These are phyloP conservation scores for Avena eriantha DNA, from an alignment of 176 grass and related monocot genomes.

Conservation along the genomic window DNA sequence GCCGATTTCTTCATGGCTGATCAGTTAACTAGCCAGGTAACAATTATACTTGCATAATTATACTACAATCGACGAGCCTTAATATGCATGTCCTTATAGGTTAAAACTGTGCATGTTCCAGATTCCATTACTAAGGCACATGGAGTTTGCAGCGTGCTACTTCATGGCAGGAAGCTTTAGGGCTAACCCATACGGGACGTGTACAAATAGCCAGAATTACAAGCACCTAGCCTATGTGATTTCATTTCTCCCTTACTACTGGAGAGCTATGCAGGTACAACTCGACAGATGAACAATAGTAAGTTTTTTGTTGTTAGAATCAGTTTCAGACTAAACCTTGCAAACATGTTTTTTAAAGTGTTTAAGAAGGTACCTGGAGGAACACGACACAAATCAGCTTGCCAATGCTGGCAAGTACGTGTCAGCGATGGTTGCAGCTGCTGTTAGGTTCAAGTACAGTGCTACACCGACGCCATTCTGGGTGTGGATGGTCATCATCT, in stretches of 20 bases:
- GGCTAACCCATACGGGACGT: conserved; percentile 60
- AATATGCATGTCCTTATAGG: conserved; percentile 1
- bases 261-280: conserved; percentile 99
- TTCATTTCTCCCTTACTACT: conserved; percentile 97
- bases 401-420: conserved; percentile 90
- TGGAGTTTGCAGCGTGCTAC: conserved; percentile 87
- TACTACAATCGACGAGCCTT: neutral
- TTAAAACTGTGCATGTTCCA: conserved; percentile 22
- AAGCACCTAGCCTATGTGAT: conserved; percentile 78
- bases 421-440: conserved; percentile 91
- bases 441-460: conserved; percentile 72
- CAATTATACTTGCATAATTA: neutral
- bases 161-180: conserved; percentile 82
- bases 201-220: conserved; percentile 69
- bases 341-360: conserved; percentile 47
- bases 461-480: conserved; percentile 66
- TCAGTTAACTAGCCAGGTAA: conserved; percentile 97
- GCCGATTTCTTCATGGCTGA: conserved; percentile 99
- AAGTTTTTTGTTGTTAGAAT: conserved; percentile 1
- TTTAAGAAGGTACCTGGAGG: conserved; percentile 88
- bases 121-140: conserved; percentile 86
- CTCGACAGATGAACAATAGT: neutral
- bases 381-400: conserved; percentile 80
- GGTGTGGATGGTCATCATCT: conserved; percentile 61
- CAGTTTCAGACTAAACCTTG: conserved; percentile 24